Percentiles rank a stretch among this genome's conserved stretches.
Evolutionary conservation across 257 asterid species (phyloP).

Genomic region (Solanum medicagineum): DNA sequence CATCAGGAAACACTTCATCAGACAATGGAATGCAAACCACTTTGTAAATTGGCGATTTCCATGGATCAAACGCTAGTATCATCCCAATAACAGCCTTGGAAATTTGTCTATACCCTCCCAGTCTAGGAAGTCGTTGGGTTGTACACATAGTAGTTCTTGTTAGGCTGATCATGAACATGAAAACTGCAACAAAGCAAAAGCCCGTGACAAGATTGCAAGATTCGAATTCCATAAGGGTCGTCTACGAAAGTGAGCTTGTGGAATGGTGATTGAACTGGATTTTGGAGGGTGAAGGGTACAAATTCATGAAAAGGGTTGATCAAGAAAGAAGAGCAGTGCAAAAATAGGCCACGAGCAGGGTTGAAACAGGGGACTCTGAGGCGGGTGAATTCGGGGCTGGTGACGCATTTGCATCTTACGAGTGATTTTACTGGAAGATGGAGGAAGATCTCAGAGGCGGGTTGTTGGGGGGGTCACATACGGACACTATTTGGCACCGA

Average conservation of each 20-base stretch:
- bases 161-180: not conserved
- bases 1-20: not conserved
- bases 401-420: not conserved
- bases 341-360: not conserved
- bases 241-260: not conserved
- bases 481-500: too few species aligned
- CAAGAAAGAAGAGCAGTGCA: not conserved
- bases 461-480: too few species aligned
- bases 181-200: conserved; percentile 9
- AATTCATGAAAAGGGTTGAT: not conserved
- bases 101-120: not conserved
- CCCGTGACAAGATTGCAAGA: conserved; percentile 32
- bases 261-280: not conserved
- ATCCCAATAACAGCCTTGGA: not conserved
- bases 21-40: conserved; percentile 4
- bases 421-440: not conserved
- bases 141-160: conserved; percentile 9
- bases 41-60: conserved; percentile 9
- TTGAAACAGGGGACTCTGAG: not conserved
- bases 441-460: not conserved
- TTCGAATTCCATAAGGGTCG: not conserved
- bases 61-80: conserved; percentile 22
- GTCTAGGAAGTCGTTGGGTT: conserved; percentile 24
- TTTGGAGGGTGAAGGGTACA: not conserved
- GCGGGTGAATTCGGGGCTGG: not conserved